Base-by-base conservation (phyloP, 2,329 filamentous ascomycete genomes). In the Cucurbitaria berberidis region DNA sequence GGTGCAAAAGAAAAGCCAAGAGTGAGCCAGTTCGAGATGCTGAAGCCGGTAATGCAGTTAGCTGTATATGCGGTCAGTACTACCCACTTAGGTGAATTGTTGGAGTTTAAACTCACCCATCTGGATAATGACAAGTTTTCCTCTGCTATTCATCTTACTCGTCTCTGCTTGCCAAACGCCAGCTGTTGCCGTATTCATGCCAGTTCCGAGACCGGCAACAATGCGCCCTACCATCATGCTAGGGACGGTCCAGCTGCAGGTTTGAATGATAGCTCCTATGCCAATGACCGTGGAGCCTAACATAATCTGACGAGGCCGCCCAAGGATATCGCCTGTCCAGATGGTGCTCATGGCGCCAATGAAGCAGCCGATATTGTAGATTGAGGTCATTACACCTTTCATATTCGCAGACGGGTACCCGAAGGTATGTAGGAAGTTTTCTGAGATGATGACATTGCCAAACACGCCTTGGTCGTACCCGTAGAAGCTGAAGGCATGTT, bases 271-370 rank as follows among this genome's bases (percentile, higher is more conserved):
- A 6, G 74, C 73, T 15, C 75, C 74, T 41, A 74, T 63, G 0
- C 64, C 71, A 43, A 77, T 76, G n/a, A 76, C 62, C 2, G 70
- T 68, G 9, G 73, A 82, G 13, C 86, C 86, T 6, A 86, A 77
- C 52, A 88, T 80, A 44, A 86, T 85, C 11, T 80, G 80, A 34
- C 82, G 75, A 61, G 79, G 78, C n/a, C 85, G 78, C 6, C 84
- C 85, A 30, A 86, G 78, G 1, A 78, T 76, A 55, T 89, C 86
- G 22, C 86, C 86, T 11, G 83, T 74, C 69, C 76, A 79, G 15
- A 74, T 65, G 3, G 70, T 70, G 11, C 73, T 62, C 55, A 79
- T 72, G 0, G 78, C 77, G 1, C 76, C 76, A 27, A 76, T 63
- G 48, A 81, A 78, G 51, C 78, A 80, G 3, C 77, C 81, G 19